phyloP scores from a whole-genome alignment of 257 asterid species.

The Ocimum tenuiflorum region DNA sequence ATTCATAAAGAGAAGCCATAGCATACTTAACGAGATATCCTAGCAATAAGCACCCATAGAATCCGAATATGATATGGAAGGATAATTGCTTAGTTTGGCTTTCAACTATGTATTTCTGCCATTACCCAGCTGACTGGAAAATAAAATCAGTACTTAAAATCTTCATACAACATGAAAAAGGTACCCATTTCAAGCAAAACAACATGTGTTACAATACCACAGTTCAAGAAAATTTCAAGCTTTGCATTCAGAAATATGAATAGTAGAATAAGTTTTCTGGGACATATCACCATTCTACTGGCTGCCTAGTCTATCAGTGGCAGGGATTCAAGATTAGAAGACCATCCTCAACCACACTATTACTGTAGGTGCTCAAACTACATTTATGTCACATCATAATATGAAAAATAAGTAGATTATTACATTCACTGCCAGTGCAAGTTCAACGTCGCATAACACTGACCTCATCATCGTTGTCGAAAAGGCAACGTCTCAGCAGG shows the following conservation, averaged over 20 bases:
- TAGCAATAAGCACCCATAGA: conserved; percentile 2
- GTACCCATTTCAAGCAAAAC: conserved; percentile 1
- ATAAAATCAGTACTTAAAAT: background rate
- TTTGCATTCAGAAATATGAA: background rate
- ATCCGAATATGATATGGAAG: background rate
- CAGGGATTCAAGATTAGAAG: background rate
- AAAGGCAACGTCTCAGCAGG: conserved; percentile 78
- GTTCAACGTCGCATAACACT: conserved; percentile 22
- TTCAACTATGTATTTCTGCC: background rate
- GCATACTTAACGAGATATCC: background rate
- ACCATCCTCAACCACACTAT: background rate
- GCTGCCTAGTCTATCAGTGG: background rate
- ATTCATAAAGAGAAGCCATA: conserved; percentile 5
- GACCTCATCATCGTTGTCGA: conserved; percentile 91
- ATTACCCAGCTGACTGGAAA: background rate
- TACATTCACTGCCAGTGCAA: background rate
- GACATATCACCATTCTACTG: background rate
- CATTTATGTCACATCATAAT: background rate
- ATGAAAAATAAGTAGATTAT: background rate
- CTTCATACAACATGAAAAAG: background rate
- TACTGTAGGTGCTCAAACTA: background rate
- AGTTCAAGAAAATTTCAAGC: background rate
- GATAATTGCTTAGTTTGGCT: background rate
- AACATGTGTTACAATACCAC: background rate
- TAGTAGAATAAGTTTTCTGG: background rate